Evolutionary conservation across 2,329 filamentous ascomycete genomes (phyloP), one percentile per base, ranked within the genome.

Genomic region (Claviceps cyperi): DNA sequence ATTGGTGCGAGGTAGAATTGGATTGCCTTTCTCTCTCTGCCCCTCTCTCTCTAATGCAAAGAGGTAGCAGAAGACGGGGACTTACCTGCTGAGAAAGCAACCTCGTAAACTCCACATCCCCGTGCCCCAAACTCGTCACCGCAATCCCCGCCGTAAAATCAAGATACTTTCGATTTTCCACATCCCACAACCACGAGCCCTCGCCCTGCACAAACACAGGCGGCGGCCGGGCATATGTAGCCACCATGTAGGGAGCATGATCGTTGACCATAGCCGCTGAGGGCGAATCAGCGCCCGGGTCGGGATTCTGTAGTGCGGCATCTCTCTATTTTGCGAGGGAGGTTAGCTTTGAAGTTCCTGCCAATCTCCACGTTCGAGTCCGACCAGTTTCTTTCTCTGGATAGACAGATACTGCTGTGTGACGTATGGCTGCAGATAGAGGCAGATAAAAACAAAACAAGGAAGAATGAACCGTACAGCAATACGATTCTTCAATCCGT

Each of bases 101-200:
- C 61, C 79, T 75, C 46, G 80, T 73, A 57, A 96, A 78, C 59
- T 84, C 86, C 4, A 83, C 75, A 60, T 98, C 89, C 62, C 86
- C 89, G 64, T 98, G 92, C 9, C 92, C 92, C 36, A 98, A 75
- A 21, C 85, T 81, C 68, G 91, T 96, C 63, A 98, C 92, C 15
- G 92, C 92, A 63, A 98, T 98, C 46, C 92, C 92, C 9, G 90
- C 84, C 1, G 92, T 97, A 60, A 98, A 87, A 68, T 98, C 92
- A 32, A 98, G 76, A 64, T 96, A 98, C 64, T 81, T 82, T 53
- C 86, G 75, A 63, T 92, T 86, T 69, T 96, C 89, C 38, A 91
- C 70, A 64, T 98, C 92, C 80, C 83, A 97, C 54, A 98, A 67
- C 64, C 89, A 90, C 53, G 84, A 89, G 2, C 92, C 92, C 63